Conservation (phyloP, 2,329 filamentous ascomycete species). For the Xylogone sp. region DNA sequence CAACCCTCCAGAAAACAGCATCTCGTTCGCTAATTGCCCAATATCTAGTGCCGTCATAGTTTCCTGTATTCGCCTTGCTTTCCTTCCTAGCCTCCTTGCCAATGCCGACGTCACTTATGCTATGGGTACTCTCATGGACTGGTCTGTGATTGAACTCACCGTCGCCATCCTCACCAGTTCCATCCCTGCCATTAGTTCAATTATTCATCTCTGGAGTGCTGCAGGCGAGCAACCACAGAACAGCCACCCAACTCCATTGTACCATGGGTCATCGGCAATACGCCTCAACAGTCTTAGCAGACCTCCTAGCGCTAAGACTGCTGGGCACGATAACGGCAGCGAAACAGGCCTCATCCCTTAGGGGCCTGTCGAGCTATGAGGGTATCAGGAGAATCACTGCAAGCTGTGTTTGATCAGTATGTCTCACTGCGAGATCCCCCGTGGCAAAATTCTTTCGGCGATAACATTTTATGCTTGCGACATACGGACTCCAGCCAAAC, state of each 20-base stretch:
- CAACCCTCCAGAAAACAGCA: too few relatives aligned
- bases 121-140: slow-evolving; percentile 38
- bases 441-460: too few relatives aligned
- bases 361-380: not conserved
- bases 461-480: too few relatives aligned
- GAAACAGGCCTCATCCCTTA: not conserved
- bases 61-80: slow-evolving; percentile 42
- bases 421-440: too few relatives aligned
- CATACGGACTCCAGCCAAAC: too few relatives aligned
- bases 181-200: slow-evolving; percentile 24
- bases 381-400: not conserved
- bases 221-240: not conserved
- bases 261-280: not conserved
- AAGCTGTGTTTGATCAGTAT: too few relatives aligned
- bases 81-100: slow-evolving; percentile 37
- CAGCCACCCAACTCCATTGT: not conserved
- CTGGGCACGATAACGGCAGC: not conserved
- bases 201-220: not conserved
- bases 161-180: slow-evolving; percentile 38
- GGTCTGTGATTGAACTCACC: slow-evolving; percentile 39
- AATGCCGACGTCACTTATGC: slow-evolving; percentile 31
- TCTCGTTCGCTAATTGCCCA: not conserved
- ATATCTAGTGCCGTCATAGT: slow-evolving; percentile 38
- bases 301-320: not conserved
- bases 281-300: not conserved